Evolutionary conservation across 108 stramenopile genomes (phyloP).

Genomic region (Cyclostephanos tholiformis): DNA sequence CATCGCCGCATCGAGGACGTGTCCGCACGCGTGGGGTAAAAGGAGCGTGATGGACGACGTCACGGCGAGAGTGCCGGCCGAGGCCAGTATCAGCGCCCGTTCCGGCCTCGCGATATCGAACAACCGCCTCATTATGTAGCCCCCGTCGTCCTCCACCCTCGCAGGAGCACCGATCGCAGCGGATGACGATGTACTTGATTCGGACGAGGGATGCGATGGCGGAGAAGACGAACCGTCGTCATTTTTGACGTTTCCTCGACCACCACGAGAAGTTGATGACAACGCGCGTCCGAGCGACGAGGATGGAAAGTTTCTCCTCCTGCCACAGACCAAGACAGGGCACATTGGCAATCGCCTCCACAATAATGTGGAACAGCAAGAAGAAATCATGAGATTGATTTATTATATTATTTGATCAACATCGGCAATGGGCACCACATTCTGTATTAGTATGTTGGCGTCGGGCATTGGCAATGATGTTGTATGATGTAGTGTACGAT

Average conservation of each 20-base stretch:
- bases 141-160: background rate
- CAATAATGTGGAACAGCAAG: background rate
- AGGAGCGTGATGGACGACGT: constrained; percentile 75
- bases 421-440: too few species aligned
- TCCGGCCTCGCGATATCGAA: constrained; percentile 53
- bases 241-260: background rate
- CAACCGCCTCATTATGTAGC: constrained; percentile 16
- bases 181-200: background rate
- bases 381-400: background rate
- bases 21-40: constrained; percentile 71
- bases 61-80: constrained; percentile 63
- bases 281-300: background rate
- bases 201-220: background rate
- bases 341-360: background rate
- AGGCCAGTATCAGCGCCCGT: constrained; percentile 51
- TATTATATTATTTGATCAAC: background rate
- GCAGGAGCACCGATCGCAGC: background rate
- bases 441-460: too few species aligned
- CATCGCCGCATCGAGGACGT: constrained; percentile 70
- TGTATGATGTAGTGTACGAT: too few species aligned
- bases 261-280: background rate
- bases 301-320: background rate
- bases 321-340: background rate
- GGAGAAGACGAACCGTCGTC: background rate
- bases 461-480: too few species aligned